phyloP scores from a whole-genome alignment of 441 rosid species.

The Mallotus repandus region DNA sequence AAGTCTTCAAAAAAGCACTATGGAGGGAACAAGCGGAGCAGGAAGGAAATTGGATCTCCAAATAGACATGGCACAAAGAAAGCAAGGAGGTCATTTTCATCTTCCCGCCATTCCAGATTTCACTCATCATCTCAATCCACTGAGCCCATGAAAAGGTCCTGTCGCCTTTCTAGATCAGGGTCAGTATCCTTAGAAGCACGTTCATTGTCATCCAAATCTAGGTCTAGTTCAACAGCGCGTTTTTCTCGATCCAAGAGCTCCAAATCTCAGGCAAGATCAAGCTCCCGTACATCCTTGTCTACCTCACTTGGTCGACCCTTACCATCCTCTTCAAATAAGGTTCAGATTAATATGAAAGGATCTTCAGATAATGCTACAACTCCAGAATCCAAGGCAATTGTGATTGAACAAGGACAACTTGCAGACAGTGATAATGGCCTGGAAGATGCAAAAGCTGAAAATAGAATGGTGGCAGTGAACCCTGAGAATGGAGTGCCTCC shows the following conservation, averaged over 20 bases:
- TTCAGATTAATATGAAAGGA: constrained; percentile 27
- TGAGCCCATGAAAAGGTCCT: constrained; percentile 23
- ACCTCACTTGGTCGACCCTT: constrained; percentile 25
- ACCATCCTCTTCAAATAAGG: constrained; percentile 35
- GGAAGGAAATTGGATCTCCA: constrained; percentile 28
- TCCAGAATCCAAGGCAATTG: constrained; percentile 27
- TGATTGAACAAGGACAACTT: constrained; percentile 19
- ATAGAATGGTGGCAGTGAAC: constrained; percentile 7
- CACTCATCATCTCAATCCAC: constrained; percentile 27
- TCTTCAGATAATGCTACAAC: constrained; percentile 25
- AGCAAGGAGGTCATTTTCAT: constrained; percentile 30
- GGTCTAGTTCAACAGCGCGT: constrained; percentile 26
- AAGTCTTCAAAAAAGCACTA: constrained; percentile 21
- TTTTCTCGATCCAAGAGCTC: constrained; percentile 26
- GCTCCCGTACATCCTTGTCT: constrained; percentile 35
- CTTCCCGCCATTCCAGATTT: constrained; percentile 29
- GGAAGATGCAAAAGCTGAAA: constrained; percentile 25
- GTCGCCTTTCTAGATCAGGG: constrained; percentile 29
- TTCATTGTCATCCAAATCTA: constrained; percentile 29
- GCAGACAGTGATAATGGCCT: constrained; percentile 13
- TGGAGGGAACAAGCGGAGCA: constrained; percentile 29
- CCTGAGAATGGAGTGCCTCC: constrained; percentile 19
- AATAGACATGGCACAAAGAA: constrained; percentile 28
- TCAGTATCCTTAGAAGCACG: constrained; percentile 29
- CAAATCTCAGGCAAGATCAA: constrained; percentile 30